Evolutionary conservation across 176 grass and related monocot genomes (phyloP).

Genomic region (Pontederia paniculata): DNA sequence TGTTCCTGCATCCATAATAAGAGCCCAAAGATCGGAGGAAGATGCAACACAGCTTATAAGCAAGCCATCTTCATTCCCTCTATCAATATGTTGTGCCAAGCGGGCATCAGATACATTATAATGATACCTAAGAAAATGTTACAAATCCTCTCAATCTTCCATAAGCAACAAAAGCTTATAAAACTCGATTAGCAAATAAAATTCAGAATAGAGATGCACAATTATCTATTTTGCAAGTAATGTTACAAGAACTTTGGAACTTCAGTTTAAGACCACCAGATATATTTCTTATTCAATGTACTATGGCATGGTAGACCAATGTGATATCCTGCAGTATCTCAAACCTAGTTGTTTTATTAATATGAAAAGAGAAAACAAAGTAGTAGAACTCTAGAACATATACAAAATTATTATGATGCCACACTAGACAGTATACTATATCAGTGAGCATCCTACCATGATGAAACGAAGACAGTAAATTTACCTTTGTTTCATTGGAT

Average conservation of each 20-base stretch:
- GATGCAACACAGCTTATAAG: slow-evolving; percentile 78
- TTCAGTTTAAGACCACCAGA: too few species aligned
- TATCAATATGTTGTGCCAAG: slow-evolving; percentile 78
- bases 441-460: slow-evolving; percentile 12
- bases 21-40: slow-evolving; percentile 61
- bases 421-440: background rate
- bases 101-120: slow-evolving; percentile 85
- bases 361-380: background rate
- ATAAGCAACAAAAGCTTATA: too few species aligned
- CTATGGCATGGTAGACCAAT: too few species aligned
- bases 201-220: too few species aligned
- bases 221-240: too few species aligned
- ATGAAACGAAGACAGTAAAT: slow-evolving; percentile 4
- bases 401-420: too few species aligned
- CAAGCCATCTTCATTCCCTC: slow-evolving; percentile 76
- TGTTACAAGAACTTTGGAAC: too few species aligned
- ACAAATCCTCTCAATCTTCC: too few species aligned
- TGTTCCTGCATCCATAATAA: slow-evolving; percentile 86
- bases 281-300: too few species aligned
- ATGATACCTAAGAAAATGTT: slow-evolving; percentile 47
- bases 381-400: background rate
- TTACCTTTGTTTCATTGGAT: slow-evolving; percentile 85
- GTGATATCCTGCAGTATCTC: too few species aligned
- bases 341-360: too few species aligned
- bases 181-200: too few species aligned